Percentiles rank a stretch among this genome's conserved stretches.
phyloP scores from a whole-genome alignment of 176 grass and related monocot genomes.

The Metroxylon sagu region DNA sequence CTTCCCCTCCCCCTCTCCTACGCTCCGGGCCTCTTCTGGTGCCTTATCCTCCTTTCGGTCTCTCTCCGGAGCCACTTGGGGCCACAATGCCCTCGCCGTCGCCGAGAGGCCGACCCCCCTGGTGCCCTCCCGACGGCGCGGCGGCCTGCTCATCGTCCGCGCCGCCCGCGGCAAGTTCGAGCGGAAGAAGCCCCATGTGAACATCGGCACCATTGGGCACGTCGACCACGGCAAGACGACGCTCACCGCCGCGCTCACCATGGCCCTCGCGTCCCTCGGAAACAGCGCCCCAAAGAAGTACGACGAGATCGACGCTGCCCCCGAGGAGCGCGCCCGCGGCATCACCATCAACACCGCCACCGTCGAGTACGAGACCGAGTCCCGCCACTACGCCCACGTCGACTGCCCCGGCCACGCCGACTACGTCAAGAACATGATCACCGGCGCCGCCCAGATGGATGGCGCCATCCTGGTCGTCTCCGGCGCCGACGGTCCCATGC shows the following conservation, averaged over 20 bases:
- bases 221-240: slow-evolving; percentile 99
- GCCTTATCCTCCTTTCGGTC: too few relatives aligned
- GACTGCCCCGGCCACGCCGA: slow-evolving; percentile 93
- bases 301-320: slow-evolving; percentile 93
- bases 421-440: slow-evolving; percentile 99
- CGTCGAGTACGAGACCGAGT: slow-evolving; percentile 96
- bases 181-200: slow-evolving; percentile 88
- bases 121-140: background rate
- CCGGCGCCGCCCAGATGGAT: slow-evolving; percentile 93
- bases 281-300: slow-evolving; percentile 92
- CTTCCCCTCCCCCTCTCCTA: too few relatives aligned
- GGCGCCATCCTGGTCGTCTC: slow-evolving; percentile 92
- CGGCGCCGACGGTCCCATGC: slow-evolving; percentile 96
- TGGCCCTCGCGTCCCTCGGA: slow-evolving; percentile 79
- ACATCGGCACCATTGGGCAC: slow-evolving; percentile 98
- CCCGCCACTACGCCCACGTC: slow-evolving; percentile 91
- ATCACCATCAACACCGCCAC: slow-evolving; percentile 99
- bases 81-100: slow-evolving; percentile 11
- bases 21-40: too few relatives aligned
- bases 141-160: slow-evolving; percentile 47
- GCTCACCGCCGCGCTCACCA: slow-evolving; percentile 88
- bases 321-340: slow-evolving; percentile 92
- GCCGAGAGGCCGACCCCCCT: slow-evolving; percentile 9
- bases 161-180: slow-evolving; percentile 90
- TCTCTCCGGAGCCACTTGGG: too few relatives aligned